phyloP scores from a whole-genome alignment of 1,284 basidiomycete genomes.

The Melanopsichium pennsylvanicum region DNA sequence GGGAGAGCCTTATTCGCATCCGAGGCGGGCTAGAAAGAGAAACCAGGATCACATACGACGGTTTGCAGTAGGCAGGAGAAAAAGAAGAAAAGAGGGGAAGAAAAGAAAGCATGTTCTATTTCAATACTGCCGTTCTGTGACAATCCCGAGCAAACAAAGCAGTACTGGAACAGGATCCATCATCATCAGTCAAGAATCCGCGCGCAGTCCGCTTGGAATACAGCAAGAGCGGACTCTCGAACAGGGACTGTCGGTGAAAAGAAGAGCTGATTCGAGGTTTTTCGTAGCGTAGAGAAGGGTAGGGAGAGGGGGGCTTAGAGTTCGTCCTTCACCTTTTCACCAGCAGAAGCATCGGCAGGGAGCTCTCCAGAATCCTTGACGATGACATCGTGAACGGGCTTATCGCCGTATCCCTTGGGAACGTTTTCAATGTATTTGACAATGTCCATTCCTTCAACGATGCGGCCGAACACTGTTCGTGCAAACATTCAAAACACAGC shows the following conservation, averaged over 20 bases:
- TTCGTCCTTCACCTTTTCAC: constrained; percentile 56
- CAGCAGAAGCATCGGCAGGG: constrained; percentile 5
- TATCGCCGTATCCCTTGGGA: constrained; percentile 53
- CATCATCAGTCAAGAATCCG: too few relatives aligned
- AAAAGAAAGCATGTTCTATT: constrained; percentile 8
- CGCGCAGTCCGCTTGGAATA: too few relatives aligned
- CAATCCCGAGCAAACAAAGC: background rate
- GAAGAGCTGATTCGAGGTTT: too few relatives aligned
- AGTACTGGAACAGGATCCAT: background rate
- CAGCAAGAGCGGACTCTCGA: too few relatives aligned
- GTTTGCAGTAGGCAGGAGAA: background rate
- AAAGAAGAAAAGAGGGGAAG: constrained; percentile 1
- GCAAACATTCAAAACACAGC: too few relatives aligned
- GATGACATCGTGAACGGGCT: constrained; percentile 49
- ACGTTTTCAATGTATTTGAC: constrained; percentile 61
- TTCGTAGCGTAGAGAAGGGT: too few relatives aligned
- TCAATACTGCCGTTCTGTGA: constrained; percentile 25
- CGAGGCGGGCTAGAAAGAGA: background rate
- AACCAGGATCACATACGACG: too few relatives aligned
- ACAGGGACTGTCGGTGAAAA: too few relatives aligned
- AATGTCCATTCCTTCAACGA: constrained; percentile 60
- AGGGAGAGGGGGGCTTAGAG: constrained; percentile 34
- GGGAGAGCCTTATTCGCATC: background rate
- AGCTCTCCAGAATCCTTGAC: constrained; percentile 59
- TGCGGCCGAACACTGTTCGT: constrained; percentile 57